phyloP scores from a whole-genome alignment of 805 yeast species.

The Ogataea philodendri region DNA sequence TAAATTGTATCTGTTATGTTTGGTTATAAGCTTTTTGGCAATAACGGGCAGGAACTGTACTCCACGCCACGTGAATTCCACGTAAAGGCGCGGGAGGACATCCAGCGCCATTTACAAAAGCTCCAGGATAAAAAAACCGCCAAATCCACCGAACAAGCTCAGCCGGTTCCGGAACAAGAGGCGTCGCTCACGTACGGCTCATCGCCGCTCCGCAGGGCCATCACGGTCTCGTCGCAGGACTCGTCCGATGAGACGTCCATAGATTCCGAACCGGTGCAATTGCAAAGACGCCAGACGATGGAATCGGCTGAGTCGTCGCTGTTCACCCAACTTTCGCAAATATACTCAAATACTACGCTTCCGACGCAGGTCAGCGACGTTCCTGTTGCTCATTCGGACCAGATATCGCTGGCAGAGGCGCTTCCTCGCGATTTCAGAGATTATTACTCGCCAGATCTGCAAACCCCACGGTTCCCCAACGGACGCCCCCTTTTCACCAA shows the following conservation, averaged over 20 bases:
- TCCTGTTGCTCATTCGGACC: slow-evolving; percentile 10
- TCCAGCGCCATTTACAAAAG: slow-evolving; percentile 28
- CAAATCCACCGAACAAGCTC: neutral
- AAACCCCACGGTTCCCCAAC: slow-evolving; percentile 47
- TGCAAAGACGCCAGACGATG: slow-evolving; percentile 13
- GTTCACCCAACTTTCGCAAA: slow-evolving; percentile 26
- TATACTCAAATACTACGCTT: slow-evolving; percentile 30
- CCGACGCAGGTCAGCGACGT: slow-evolving; percentile 16
- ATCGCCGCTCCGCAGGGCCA: slow-evolving; percentile 33
- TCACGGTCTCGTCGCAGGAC: slow-evolving; percentile 24
- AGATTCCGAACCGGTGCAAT: slow-evolving; percentile 15
- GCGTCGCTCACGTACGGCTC: slow-evolving; percentile 30
- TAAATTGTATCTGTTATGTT: slow-evolving; percentile 26
- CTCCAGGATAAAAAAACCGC: slow-evolving; percentile 9
- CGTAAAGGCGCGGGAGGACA: slow-evolving; percentile 33
- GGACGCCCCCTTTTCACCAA: slow-evolving; percentile 65
- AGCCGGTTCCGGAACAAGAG: slow-evolving; percentile 5
- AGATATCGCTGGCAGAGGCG: slow-evolving; percentile 43
- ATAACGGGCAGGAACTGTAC: slow-evolving; percentile 27
- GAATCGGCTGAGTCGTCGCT: slow-evolving; percentile 25
- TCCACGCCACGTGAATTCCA: slow-evolving; percentile 35
- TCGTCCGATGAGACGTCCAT: slow-evolving; percentile 17
- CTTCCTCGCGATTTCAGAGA: slow-evolving; percentile 52
- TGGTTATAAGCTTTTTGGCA: slow-evolving; percentile 30
- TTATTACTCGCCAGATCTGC: slow-evolving; percentile 57